Evolutionary conservation across 257 asterid genomes (phyloP), one percentile per base, ranked within the genome.

Genomic region (Handroanthus guayacan): DNA sequence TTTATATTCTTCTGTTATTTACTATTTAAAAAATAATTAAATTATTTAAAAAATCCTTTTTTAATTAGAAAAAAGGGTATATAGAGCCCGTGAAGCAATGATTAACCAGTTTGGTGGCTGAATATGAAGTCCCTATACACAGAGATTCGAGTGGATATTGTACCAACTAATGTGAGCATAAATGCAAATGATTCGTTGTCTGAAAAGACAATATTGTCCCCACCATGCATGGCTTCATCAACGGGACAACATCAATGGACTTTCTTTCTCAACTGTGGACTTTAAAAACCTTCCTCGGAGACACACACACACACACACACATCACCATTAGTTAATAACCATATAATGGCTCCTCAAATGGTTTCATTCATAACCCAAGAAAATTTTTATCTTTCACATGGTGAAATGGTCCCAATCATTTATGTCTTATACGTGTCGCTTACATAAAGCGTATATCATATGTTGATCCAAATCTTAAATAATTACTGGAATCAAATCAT

Each of bases 161-260:
- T 69, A 38, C 14, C 76, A 62, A 37, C 20, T 56, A 61, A 69
- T 68, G 65, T 43, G 6, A 69, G 81, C 67, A 58, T 64, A 12
- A 72, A 67, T 72, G 69, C 82, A 74, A 81, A 81, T 36, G 76
- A 81, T 72, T 77, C 73, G 45, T 55, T 61, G 54, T 67, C 79
- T 48, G 2, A 5, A 18, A 80, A 54, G 71, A 72, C 70, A 47
- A 44, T 2, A 57, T 60, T 80, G 81, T 76, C 73, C 79, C 84
- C 82, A 76, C 81, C 51, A 58, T 38, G 65, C 60, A 71, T 71
- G 74, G 16, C 43, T 73, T 57, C 17, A 73, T 60, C 61, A 66
- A 62, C 6, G 14, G 6, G 38, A 34, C 70, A 75, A 45, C 64
- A 65, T 39, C 56, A 44, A n/a, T 37, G 9, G 9, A 45, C 43